These are phyloP conservation scores for Aureobasidium sp. DNA, from an alignment of 2,329 filamentous ascomycete genomes.

Conservation along the genomic window DNA sequence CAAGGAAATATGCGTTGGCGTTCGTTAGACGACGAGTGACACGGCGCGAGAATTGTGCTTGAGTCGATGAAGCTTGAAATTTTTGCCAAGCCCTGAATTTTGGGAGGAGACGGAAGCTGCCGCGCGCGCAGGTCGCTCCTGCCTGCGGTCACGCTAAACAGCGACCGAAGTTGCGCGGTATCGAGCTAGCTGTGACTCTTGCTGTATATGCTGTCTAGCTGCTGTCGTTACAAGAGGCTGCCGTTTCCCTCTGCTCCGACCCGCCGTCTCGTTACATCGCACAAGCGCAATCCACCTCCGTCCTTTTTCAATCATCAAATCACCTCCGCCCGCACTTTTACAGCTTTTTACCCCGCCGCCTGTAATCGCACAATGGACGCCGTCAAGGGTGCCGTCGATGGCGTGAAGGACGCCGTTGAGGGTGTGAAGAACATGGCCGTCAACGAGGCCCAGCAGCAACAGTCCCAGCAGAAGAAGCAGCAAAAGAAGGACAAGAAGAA, in stretches of 20 bases:
- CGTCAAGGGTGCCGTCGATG: conserved; percentile 12
- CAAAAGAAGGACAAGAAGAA: conserved; percentile 44
- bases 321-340: not conserved
- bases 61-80: conserved; percentile 1
- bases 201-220: conserved; percentile 10
- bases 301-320: not conserved
- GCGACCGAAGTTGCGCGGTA: not conserved
- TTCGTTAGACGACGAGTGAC: not conserved
- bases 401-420: conserved; percentile 37
- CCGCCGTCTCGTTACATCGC: not conserved
- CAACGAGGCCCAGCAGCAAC: conserved; percentile 19
- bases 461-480: conserved; percentile 29
- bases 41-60: not conserved
- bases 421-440: conserved; percentile 53
- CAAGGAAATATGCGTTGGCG: not conserved
- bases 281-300: not conserved
- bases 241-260: not conserved
- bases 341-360: conserved; percentile 6
- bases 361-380: conserved; percentile 10
- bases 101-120: not conserved
- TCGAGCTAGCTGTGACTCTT: not conserved
- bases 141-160: not conserved
- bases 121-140: not conserved
- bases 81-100: conserved; percentile 3
- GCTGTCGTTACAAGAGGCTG: not conserved